Evolutionary conservation across 2,329 filamentous ascomycete genomes (phyloP).

Genomic region (Trematosphaeria pertusa): DNA sequence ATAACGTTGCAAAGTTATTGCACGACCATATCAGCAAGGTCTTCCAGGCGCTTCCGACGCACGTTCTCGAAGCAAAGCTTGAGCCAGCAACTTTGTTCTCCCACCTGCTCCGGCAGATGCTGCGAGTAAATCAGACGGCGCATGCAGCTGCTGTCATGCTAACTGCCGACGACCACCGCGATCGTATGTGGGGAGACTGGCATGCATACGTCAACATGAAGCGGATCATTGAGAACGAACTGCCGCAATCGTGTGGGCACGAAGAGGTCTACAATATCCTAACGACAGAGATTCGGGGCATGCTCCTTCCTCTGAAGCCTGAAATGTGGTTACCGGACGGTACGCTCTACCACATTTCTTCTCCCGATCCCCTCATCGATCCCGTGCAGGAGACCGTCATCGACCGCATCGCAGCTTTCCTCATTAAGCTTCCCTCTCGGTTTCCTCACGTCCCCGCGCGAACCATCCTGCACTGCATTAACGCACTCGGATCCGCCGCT

Average conservation of each 20-base stretch:
- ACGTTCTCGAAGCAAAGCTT: constrained; percentile 87
- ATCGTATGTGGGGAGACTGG: constrained; percentile 96
- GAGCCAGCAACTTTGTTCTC: constrained; percentile 89
- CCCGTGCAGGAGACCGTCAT: constrained; percentile 62
- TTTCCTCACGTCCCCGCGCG: constrained; percentile 77
- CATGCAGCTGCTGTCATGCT: constrained; percentile 94
- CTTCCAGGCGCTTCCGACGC: constrained; percentile 82
- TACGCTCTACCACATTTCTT: constrained; percentile 50
- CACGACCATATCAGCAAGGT: constrained; percentile 83
- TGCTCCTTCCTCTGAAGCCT: constrained; percentile 73
- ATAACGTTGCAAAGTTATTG: constrained; percentile 82
- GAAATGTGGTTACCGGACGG: constrained; percentile 69
- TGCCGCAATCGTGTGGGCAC: constrained; percentile 60
- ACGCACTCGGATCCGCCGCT: constrained; percentile 76
- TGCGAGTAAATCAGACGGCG: constrained; percentile 91
- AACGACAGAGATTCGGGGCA: constrained; percentile 68
- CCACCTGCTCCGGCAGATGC: constrained; percentile 81
- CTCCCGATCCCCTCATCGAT: constrained; percentile 33
- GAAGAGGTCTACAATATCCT: constrained; percentile 64
- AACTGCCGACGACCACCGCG: constrained; percentile 84
- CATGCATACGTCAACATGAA: constrained; percentile 67
- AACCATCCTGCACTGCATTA: constrained; percentile 78
- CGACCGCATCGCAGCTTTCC: constrained; percentile 78
- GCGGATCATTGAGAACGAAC: constrained; percentile 62
- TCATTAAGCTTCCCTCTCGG: constrained; percentile 70